Base-by-base conservation (phyloP, 1,284 basidiomycete genomes). In the Mycena sp. region DNA sequence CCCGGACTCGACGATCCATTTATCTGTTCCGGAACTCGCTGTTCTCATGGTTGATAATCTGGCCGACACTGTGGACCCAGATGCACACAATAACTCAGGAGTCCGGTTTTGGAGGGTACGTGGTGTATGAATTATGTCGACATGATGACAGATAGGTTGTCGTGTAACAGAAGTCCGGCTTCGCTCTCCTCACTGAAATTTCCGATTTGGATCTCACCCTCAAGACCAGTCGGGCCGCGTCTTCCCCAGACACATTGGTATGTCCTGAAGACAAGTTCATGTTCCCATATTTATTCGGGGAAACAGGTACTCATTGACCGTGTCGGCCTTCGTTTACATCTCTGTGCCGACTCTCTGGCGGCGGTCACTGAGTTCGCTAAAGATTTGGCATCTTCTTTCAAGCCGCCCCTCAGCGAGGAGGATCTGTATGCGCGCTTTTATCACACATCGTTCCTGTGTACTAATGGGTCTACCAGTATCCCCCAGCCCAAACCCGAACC, bases 31-130 rank as follows among this genome's bases (percentile, higher is more conserved):
- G 9, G 82, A 85, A 16, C 76, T 91, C 5, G 82, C 82, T 81
- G 38, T 93, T 1, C 82, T 95, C 52, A 85, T 92, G 18, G 83
- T 93, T 22, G 94, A 96, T 78, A 88, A 94, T 76, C 65, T 87
- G 25, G 77, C 81, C 5, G 83, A 83, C 54, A 78, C 76, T 48
- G 65, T 77, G 62, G 79, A 79, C 62, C 78, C 75, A 16, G 62
- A 67, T 34, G 62, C 62, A 70, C 56, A 67, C 71, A 46, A 77
- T 63, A 18, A 70, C 68, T 37, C 72, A 16, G 89, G 90, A 25
- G 76, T 85, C 22, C 80, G 85, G 14, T 82, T 86, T 67, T 96
- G 95, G 95, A 94, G 88, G 86, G 95, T 94, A 72, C 68, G 86
- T 82, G 62, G 4, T 65, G 22, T 65, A 50, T 22, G 63, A 18